phyloP scores from a whole-genome alignment of 2,329 filamentous ascomycete genomes.

The Lecanicillium sp. region DNA sequence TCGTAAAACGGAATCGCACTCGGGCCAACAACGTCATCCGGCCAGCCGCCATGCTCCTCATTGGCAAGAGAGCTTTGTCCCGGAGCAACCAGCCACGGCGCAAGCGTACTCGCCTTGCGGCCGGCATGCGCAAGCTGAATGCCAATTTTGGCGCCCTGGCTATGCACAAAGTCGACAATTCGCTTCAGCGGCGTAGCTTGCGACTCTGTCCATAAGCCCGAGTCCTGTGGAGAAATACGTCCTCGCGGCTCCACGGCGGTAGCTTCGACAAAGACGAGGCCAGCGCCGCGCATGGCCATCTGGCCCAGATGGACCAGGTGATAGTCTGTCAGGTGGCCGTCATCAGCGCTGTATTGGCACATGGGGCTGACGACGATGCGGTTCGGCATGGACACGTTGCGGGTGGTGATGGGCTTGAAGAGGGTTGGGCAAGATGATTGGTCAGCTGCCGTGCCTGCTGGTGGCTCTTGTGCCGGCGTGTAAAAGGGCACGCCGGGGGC shows the following conservation, averaged over 20 bases:
- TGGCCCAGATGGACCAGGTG: constrained; percentile 77
- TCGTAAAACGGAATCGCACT: constrained; percentile 51
- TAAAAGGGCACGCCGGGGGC: constrained; percentile 41
- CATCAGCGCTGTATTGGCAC: constrained; percentile 49
- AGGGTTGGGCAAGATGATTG: constrained; percentile 38
- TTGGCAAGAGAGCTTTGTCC: constrained; percentile 45
- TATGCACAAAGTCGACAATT: constrained; percentile 71
- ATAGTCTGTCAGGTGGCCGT: constrained; percentile 69
- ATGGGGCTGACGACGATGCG: constrained; percentile 52
- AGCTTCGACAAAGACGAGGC: constrained; percentile 68
- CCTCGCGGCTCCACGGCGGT: constrained; percentile 68
- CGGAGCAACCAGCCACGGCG: constrained; percentile 51
- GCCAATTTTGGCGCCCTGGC: constrained; percentile 65
- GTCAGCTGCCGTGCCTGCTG: constrained; percentile 38
- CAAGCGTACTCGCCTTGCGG: constrained; percentile 52
- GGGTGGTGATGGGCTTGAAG: constrained; percentile 48
- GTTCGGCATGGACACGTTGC: constrained; percentile 44
- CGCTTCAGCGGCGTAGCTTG: constrained; percentile 66
- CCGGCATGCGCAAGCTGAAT: constrained; percentile 81
- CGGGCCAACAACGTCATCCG: constrained; percentile 43
- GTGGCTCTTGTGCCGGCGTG: constrained; percentile 45
- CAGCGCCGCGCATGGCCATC: constrained; percentile 67
- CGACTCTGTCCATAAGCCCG: constrained; percentile 74
- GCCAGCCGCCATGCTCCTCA: constrained; percentile 46
- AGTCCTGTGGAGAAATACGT: constrained; percentile 73